Conservation (phyloP, 2,329 filamentous ascomycete genomes). For the Mycogone perniciosa region DNA sequence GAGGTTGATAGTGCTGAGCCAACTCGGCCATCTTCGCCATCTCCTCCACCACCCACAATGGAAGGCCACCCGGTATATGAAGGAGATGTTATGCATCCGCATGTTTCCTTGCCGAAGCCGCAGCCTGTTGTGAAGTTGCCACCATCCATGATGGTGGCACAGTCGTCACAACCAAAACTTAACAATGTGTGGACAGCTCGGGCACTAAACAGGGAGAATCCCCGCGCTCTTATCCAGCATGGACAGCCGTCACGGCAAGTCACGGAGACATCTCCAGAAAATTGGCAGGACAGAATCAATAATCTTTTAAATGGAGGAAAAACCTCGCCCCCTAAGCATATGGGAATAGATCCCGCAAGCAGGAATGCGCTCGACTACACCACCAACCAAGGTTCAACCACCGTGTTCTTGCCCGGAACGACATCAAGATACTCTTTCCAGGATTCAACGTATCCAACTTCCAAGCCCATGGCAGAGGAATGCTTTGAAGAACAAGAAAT, state of each 20-base stretch:
- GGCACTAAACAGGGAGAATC: constrained; percentile 26
- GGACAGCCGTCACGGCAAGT: constrained; percentile 16
- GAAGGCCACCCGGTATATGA: constrained; percentile 67
- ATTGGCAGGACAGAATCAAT: constrained; percentile 83
- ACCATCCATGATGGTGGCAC: constrained; percentile 37
- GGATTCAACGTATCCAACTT: constrained; percentile 42
- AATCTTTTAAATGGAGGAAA: constrained; percentile 66
- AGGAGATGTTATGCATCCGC: constrained; percentile 57
- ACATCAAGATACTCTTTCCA: constrained; percentile 22
- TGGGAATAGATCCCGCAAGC: constrained; percentile 61
- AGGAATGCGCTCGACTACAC: constrained; percentile 58
- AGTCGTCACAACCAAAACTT: constrained; percentile 20
- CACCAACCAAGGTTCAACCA: constrained; percentile 46
- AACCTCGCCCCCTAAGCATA: constrained; percentile 49
- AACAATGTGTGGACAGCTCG: constrained; percentile 32
- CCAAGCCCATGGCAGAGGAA: constrained; percentile 68
- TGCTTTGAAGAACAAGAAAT: constrained; percentile 79
- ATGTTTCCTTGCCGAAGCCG: constrained; percentile 63
- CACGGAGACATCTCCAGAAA: constrained; percentile 34
- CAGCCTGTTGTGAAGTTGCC: constrained; percentile 77
- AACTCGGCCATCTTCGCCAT: constrained; percentile 51
- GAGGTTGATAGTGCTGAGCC: constrained; percentile 34
- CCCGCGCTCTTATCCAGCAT: constrained; percentile 19
- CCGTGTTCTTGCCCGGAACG: constrained; percentile 58
- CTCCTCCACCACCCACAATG: constrained; percentile 65